Base-by-base conservation (phyloP, 441 rosid species). In the Aleurites moluccanus region DNA sequence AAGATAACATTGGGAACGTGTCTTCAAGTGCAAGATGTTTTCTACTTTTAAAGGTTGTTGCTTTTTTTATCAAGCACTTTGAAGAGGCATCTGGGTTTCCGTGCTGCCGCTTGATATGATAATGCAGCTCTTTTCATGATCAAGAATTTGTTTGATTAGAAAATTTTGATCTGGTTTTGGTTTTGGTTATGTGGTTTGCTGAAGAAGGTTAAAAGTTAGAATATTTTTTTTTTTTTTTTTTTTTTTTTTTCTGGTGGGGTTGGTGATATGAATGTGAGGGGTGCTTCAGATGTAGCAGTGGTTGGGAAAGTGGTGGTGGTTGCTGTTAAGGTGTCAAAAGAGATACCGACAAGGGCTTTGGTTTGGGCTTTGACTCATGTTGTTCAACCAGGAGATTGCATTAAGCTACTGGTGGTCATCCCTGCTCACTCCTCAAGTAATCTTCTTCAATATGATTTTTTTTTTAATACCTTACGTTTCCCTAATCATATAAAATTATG, bases 301-400 rank as follows among this genome's bases (percentile, higher is more conserved):
- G n/a, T n/a, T n/a, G 83, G 96, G 60, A 90, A 91, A 77, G 87
- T 90, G 85, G 97, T 96, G 75, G 91, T 96, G 69, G 97, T 96
- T 56, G 99, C 97, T 65, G 92, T 93, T 69, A 96, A 92, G 88
- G 97, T 91, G 9, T 89, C 98, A 4, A 91, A 86, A 81, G 98
- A 96, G 85, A 89, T 93, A 66, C 86, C 97, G 5, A 93, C 85
- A 79, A 85, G 83, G 63, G 99, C 96, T 49, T 75, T 96, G 79
- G 87, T 84, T 44, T 96, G 99, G 99, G 96, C 99, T 81, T 83
- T 96, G 91, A 93, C 97, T 81, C 98, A 96, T 85, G 92, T 96
- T 81, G 97, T 87, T 84, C 96, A 90, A 66, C 97, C 98, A 73
- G 97, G 97, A 55, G 98, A 96, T 74, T 86, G 88, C 88, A 93